These are phyloP conservation scores for Rhodotorula sphaerocarpa DNA, from an alignment of 768 basidiomycete species.

Conservation along the genomic window DNA sequence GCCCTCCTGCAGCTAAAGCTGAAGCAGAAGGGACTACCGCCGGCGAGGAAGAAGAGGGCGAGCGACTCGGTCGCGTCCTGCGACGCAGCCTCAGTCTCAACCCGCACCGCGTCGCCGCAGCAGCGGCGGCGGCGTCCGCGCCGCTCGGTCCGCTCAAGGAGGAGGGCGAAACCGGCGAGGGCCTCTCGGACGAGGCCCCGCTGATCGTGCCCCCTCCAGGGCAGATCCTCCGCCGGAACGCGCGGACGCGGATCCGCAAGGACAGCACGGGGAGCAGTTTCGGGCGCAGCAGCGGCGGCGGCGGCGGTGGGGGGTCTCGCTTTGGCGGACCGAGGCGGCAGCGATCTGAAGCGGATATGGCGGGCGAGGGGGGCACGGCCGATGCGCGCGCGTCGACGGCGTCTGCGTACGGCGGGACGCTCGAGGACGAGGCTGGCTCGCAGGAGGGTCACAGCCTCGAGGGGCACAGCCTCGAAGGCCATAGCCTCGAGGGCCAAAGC, in stretches of 20 bases:
- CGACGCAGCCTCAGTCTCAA: slow-evolving; percentile 34
- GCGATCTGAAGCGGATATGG: not conserved
- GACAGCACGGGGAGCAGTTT: too few relatives aligned
- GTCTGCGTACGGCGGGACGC: not conserved
- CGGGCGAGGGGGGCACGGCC: not conserved
- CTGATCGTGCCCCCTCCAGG: slow-evolving; percentile 79
- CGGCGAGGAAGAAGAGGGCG: slow-evolving; percentile 66
- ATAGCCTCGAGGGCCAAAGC: too few relatives aligned
- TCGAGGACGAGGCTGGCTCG: slow-evolving; percentile 4
- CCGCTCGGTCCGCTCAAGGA: slow-evolving; percentile 52
- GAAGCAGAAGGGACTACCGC: slow-evolving; percentile 71
- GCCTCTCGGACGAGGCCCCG: slow-evolving; percentile 58
- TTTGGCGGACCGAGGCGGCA: slow-evolving; percentile 44
- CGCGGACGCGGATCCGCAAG: slow-evolving; percentile 93
- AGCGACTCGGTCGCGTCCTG: slow-evolving; percentile 44
- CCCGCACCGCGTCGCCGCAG: slow-evolving; percentile 30
- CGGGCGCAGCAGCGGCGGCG: too few relatives aligned
- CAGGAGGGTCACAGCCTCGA: too few relatives aligned
- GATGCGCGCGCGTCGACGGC: not conserved
- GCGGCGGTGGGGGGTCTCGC: slow-evolving; percentile 64
- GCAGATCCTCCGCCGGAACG: slow-evolving; percentile 79
- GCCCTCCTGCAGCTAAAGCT: slow-evolving; percentile 54
- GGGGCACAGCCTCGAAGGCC: too few relatives aligned
- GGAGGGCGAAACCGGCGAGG: slow-evolving; percentile 61
- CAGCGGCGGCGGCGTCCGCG: not conserved